Percentiles rank a stretch among this genome's conserved stretches.
These are phyloP conservation scores for Candida quercuum DNA, from an alignment of 805 yeast species.

Conservation along the genomic window DNA sequence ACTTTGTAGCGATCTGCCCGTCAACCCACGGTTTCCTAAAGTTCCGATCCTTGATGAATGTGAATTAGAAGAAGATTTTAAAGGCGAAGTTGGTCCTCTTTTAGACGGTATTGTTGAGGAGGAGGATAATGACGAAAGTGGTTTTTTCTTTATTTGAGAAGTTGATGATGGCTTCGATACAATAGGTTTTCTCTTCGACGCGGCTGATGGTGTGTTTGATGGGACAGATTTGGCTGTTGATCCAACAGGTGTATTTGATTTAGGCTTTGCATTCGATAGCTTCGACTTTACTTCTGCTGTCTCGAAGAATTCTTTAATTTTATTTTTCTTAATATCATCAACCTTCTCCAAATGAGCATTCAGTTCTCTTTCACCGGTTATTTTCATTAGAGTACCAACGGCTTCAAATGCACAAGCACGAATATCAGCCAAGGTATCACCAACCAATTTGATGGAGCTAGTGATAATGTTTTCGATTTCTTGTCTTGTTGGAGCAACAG, in stretches of 20 bases:
- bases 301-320: constrained; percentile 56
- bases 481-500: constrained; percentile 38
- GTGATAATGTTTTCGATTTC: constrained; percentile 58
- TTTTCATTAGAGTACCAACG: constrained; percentile 77
- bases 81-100: constrained; percentile 67
- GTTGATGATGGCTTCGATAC: constrained; percentile 4
- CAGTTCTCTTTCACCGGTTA: constrained; percentile 71
- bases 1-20: constrained; percentile 37
- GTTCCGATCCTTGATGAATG: constrained; percentile 25
- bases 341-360: constrained; percentile 56
- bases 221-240: constrained; percentile 12
- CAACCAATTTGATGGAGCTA: constrained; percentile 54
- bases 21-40: constrained; percentile 27
- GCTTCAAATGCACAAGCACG: constrained; percentile 73
- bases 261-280: constrained; percentile 20
- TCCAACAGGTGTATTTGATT: no score
- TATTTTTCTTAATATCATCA: constrained; percentile 69
- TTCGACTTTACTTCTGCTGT: constrained; percentile 50
- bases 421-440: constrained; percentile 81
- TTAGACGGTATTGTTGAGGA: constrained; percentile 51
- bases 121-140: constrained; percentile 2
- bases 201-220: constrained; percentile 5
- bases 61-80: constrained; percentile 33
- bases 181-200: constrained; percentile 8
- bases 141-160: constrained; percentile 8